Evolutionary conservation across 768 basidiomycete species (phyloP), one percentile per base, ranked within the genome.

Genomic region (Mycena indigotica): DNA sequence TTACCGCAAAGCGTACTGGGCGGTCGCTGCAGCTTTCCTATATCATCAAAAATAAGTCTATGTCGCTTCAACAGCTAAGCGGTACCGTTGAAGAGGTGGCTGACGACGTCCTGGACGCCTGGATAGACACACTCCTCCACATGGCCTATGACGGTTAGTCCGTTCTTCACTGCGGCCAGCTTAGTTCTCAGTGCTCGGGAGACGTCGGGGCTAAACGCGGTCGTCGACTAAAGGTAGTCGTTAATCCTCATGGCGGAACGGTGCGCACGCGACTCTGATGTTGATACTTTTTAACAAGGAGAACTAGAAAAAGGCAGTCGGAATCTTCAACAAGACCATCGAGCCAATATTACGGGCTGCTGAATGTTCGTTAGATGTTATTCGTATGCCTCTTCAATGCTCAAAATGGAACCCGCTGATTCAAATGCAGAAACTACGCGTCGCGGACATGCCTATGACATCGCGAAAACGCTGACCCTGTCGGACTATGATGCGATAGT

Each of bases 171-270:
- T 17, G 28, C 21, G 44, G 32, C 35, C 52, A 32, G 59, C 16
- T 23, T 15, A 23, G 32, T 52, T 29, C 10, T 48, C 19, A 58
- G 17, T 17, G 10, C 10, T 30, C 28, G 15, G 29, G 53, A 75
- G 72, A 64, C 59, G 46, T 67, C 79, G 89, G 82, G 39, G 70
- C 82, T n/a, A 80, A 80, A 63, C 84, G 79, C 21, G 69, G 75
- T 50, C 79, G 86, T 45, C 73, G 76, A 19, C 67, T 95, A 28
- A 84, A 85, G 60, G 80, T 94, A 6, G 67, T 95, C 40, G 78
- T 95, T 35, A 95, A 95, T 69, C 93, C 93, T 8, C 72, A 80
- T 54, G 86, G 93, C 50, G 93, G 93, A n/a, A 79, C 77, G 21
- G 92, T 91, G 67, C 28, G 86, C 76, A 1, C 32, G 21, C 21